Conservation (phyloP, 306 rosid species). For the Dalbergia cultrata region DNA sequence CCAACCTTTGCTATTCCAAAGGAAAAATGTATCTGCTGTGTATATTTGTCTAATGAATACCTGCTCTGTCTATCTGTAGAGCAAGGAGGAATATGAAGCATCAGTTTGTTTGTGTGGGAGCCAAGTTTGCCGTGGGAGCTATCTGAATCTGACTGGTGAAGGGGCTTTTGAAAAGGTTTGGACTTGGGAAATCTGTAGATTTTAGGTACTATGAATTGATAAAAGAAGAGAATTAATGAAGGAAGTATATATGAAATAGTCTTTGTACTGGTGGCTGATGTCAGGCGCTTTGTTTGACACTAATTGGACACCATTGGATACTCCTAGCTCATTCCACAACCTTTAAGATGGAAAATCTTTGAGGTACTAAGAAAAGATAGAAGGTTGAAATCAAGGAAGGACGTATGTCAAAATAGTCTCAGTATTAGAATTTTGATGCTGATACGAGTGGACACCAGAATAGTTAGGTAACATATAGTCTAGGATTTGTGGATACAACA, state of each 20-base stretch:
- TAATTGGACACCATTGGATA: background rate
- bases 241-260: slow-evolving; percentile 12
- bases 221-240: background rate
- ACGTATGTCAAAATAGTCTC: no score
- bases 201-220: background rate
- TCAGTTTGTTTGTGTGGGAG: slow-evolving; percentile 99
- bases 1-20: slow-evolving; percentile 3
- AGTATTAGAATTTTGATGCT: background rate
- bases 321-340: background rate
- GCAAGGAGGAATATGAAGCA: slow-evolving; percentile 99
- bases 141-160: slow-evolving; percentile 96
- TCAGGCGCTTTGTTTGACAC: background rate
- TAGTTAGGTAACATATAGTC: background rate
- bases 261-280: background rate
- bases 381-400: background rate
- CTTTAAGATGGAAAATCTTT: background rate
- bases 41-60: slow-evolving; percentile 41
- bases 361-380: background rate
- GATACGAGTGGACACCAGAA: background rate
- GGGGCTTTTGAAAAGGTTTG: slow-evolving; percentile 92
- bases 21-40: background rate
- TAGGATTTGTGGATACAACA: background rate
- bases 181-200: background rate
- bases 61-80: slow-evolving; percentile 59
- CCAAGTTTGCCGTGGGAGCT: slow-evolving; percentile 99